Percentiles rank a stretch among this genome's conserved stretches.
Evolutionary conservation across 306 rosid genomes (phyloP).

Genomic region (Vachellia pachyceras): DNA sequence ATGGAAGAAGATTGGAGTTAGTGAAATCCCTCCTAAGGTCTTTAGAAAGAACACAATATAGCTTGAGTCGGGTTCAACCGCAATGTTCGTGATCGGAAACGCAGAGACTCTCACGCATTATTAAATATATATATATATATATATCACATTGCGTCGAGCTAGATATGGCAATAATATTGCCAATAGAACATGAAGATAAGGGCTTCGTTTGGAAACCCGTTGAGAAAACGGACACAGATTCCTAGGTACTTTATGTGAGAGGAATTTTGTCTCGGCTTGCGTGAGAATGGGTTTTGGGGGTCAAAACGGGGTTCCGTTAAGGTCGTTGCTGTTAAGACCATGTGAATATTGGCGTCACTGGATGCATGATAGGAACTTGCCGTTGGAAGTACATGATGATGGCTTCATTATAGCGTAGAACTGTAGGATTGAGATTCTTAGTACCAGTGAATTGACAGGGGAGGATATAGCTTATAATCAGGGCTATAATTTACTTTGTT

Average conservation of each 20-base stretch:
- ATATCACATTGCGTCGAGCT: not conserved
- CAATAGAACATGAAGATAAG: not conserved
- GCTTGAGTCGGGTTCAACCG: not conserved
- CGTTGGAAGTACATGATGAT: not conserved
- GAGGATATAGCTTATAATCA: not conserved
- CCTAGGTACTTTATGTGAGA: no score
- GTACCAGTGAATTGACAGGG: conserved; percentile 7
- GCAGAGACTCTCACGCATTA: not conserved
- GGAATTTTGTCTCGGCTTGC: no score
- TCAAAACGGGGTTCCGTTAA: no score
- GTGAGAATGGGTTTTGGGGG: no score
- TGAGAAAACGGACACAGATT: no score
- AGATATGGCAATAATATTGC: not conserved
- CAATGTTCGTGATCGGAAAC: not conserved
- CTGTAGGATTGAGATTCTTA: not conserved
- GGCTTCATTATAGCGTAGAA: not conserved
- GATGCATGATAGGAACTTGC: not conserved
- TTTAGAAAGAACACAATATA: not conserved
- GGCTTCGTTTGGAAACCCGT: no score
- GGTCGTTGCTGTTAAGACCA: conserved; percentile 20
- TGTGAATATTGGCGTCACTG: not conserved
- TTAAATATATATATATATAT: no score
- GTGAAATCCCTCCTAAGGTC: not conserved
- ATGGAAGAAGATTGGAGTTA: not conserved
- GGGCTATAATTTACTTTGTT: not conserved